Evolutionary conservation across 805 yeast genomes (phyloP).

Genomic region (Metahyphopichia silvanorum): DNA sequence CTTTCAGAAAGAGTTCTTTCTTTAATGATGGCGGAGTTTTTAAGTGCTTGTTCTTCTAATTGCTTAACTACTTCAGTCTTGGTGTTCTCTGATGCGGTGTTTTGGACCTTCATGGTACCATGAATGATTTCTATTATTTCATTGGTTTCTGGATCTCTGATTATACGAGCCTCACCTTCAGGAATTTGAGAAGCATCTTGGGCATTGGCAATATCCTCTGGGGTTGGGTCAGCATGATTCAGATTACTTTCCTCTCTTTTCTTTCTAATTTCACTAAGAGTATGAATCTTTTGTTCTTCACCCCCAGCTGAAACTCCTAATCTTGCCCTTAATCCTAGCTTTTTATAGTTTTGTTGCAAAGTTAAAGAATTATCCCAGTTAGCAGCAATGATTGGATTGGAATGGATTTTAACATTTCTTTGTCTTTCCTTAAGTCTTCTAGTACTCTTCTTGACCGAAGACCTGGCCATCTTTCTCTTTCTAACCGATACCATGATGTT

Average conservation of each 20-base stretch:
- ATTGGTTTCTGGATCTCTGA: conserved; percentile 63
- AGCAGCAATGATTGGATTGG: conserved; percentile 80
- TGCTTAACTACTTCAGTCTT: conserved; percentile 61
- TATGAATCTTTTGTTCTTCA: conserved; percentile 53
- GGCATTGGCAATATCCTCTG: conserved; percentile 39
- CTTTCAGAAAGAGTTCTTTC: conserved; percentile 63
- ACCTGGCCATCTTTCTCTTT: conserved; percentile 77
- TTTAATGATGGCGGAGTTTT: conserved; percentile 45
- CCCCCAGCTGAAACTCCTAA: conserved; percentile 79
- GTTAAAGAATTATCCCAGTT: conserved; percentile 88
- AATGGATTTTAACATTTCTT: conserved; percentile 59
- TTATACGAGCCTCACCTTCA: conserved; percentile 74
- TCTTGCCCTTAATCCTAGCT: conserved; percentile 69
- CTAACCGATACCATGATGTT: conserved; percentile 66
- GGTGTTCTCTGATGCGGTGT: conserved; percentile 21
- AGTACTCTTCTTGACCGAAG: conserved; percentile 67
- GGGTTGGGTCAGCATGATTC: too few species aligned
- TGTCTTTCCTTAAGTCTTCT: conserved; percentile 69
- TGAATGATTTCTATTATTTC: conserved; percentile 64
- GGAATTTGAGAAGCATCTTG: conserved; percentile 62
- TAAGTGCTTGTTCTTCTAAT: conserved; percentile 51
- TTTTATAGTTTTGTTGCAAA: conserved; percentile 80
- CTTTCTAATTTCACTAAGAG: conserved; percentile 30
- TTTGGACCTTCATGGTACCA: conserved; percentile 53
- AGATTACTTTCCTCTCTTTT: conserved; percentile 29